Evolutionary conservation across 306 rosid species (phyloP).

Genomic region (Fagus sylvatica): DNA sequence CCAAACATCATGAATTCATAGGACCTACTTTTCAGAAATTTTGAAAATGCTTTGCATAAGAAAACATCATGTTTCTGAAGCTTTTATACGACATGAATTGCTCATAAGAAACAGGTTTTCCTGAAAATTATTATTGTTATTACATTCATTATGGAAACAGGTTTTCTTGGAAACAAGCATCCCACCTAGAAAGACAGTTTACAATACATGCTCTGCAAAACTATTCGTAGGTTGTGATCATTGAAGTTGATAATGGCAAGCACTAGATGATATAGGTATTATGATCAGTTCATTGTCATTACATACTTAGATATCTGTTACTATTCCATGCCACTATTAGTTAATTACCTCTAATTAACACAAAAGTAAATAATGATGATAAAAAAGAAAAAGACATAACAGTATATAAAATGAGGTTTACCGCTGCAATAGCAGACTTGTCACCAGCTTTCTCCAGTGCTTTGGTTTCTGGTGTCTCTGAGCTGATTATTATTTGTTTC

Average conservation of each 20-base stretch:
- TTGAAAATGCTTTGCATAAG: not conserved
- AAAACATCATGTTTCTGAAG: not conserved
- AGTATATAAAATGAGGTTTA: conserved; percentile 30
- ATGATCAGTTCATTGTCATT: not conserved
- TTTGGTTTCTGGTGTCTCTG: conserved; percentile 78
- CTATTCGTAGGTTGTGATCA: not conserved
- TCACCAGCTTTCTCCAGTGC: conserved; percentile 76
- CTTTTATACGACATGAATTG: not conserved
- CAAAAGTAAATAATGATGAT: not conserved
- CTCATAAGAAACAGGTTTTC: conserved; percentile 4
- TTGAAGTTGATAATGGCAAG: not conserved
- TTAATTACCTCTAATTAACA: not conserved
- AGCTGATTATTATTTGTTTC: conserved; percentile 81
- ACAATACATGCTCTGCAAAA: not conserved
- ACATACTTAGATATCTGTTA: not conserved
- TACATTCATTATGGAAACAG: not conserved
- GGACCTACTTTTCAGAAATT: not conserved
- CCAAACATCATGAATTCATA: not conserved
- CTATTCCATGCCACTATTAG: not conserved
- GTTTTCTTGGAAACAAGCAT: not conserved
- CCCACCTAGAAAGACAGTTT: not conserved
- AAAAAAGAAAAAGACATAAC: conserved; percentile 6
- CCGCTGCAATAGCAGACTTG: conserved; percentile 58
- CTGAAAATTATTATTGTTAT: not conserved
- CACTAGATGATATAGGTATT: not conserved